phyloP scores from a whole-genome alignment of 2,329 filamentous ascomycete species.

The Diaporthe citriasiana region DNA sequence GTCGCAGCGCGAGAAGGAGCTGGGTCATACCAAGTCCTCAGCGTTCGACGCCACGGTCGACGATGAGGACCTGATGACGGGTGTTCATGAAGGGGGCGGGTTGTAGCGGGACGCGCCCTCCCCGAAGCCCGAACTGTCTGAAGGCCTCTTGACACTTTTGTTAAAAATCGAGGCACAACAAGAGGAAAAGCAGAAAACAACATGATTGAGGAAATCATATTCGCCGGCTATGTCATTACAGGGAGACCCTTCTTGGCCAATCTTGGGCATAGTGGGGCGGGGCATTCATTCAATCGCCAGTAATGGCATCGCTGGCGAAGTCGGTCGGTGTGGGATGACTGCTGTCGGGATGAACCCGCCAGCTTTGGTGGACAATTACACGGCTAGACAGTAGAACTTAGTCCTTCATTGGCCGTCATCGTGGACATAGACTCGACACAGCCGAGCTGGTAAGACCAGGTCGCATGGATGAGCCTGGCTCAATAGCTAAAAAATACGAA shows the following conservation, averaged over 20 bases:
- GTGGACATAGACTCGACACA: not conserved
- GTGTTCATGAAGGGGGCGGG: conserved; percentile 46
- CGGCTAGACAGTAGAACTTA: not conserved
- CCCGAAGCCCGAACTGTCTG: too few relatives aligned
- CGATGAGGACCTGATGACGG: conserved; percentile 74
- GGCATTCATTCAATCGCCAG: too few relatives aligned
- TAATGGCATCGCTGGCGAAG: too few relatives aligned
- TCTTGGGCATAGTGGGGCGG: not conserved
- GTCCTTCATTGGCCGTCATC: not conserved
- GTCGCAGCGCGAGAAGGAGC: conserved; percentile 63
- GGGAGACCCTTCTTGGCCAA: not conserved
- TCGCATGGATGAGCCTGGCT: not conserved
- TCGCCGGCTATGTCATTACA: not conserved
- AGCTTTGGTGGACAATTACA: not conserved
- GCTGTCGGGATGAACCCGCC: not conserved
- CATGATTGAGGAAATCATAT: too few relatives aligned
- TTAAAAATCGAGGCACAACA: too few relatives aligned
- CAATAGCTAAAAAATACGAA: not conserved
- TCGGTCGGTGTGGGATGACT: not conserved
- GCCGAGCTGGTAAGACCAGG: not conserved
- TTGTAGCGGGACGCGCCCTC: conserved; percentile 6
- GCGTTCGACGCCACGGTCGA: conserved; percentile 65
- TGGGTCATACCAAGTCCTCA: conserved; percentile 48
- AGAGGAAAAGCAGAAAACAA: not conserved
- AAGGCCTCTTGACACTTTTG: too few relatives aligned